Evolutionary conservation across 2,329 filamentous ascomycete genomes (phyloP).

Genomic region (Alternaria sp.): DNA sequence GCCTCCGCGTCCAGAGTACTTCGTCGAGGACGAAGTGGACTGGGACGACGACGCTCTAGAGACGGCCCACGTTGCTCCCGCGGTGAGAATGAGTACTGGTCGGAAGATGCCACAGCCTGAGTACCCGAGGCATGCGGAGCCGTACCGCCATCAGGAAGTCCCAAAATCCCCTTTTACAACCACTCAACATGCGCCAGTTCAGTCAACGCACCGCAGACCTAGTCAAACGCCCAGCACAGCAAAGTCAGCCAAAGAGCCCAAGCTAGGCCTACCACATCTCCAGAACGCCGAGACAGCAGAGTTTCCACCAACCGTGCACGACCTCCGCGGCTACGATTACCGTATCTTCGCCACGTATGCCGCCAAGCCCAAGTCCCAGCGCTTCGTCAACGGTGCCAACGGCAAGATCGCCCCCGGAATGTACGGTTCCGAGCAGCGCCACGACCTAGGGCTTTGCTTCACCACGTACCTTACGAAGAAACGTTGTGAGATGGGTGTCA

Average conservation of each 20-base stretch:
- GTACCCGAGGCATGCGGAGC: background rate
- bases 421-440: constrained; percentile 6
- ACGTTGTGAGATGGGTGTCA: constrained; percentile 11
- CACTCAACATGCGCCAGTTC: background rate
- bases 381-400: constrained; percentile 4
- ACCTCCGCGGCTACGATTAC: constrained; percentile 8
- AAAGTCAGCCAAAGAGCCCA: background rate
- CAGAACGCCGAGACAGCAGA: background rate
- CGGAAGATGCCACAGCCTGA: background rate
- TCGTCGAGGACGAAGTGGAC: background rate
- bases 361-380: background rate
- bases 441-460: constrained; percentile 19
- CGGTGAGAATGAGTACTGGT: background rate
- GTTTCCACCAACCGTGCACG: constrained; percentile 2
- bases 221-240: background rate
- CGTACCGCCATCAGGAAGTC: background rate
- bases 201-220: background rate
- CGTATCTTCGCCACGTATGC: background rate
- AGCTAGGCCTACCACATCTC: background rate
- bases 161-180: fast-evolving
- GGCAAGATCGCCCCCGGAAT: constrained; percentile 6
- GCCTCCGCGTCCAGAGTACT: background rate
- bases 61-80: background rate
- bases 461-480: constrained; percentile 12
- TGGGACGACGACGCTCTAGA: background rate